Base-by-base conservation (phyloP, 2,329 filamentous ascomycete species). In the Colletotrichum abscissum region DNA sequence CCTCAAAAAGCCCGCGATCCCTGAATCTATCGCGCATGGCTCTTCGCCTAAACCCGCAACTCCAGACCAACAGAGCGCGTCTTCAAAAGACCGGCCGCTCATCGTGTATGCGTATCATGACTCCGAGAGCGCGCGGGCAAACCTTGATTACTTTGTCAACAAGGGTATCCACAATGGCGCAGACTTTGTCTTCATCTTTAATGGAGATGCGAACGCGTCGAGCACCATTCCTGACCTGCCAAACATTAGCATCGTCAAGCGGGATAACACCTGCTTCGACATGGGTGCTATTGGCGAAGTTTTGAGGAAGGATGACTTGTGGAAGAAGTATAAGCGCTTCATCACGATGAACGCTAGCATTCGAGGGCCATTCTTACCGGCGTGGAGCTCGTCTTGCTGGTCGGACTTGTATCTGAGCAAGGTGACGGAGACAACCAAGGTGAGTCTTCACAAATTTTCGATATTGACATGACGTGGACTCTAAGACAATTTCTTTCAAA, bases 151-250 rank as follows among this genome's bases (percentile, higher is more conserved):
- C 74, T 84, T 84, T 75, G 66, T 84, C 16, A 60, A 74, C 35
- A 78, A 83, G 66, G 82, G 81, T 38, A 75, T 84, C 5, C 81
- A 84, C 74, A 77, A 67, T 26, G 78, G 75, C 0, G 82, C 82
- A 60, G 82, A 84, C 75, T 84, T 84, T 72, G 75, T 84, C 73
- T 84, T 84, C 75, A 80, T 84, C 69, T 76, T 84, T 64, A 82
- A 83, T 67, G 83, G 82, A 46, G 75, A 78, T 35, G 78, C 79
- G 42, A 76, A 79, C 58, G 76, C 76, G 4, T 66, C 74, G 55
- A 28, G 60, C 3, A 62, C 78, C 1, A 76, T 84, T 58, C 81
- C 82, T 2, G 28, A 69, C 24, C 67, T 71, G 30, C 55, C 75
- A 22, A 83, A 84, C 71, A 76, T 83, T 60, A 76, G 76, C 33